Evolutionary conservation across 78 protist genomes (phyloP).

Genomic region (Dictyostelium capitatum): DNA sequence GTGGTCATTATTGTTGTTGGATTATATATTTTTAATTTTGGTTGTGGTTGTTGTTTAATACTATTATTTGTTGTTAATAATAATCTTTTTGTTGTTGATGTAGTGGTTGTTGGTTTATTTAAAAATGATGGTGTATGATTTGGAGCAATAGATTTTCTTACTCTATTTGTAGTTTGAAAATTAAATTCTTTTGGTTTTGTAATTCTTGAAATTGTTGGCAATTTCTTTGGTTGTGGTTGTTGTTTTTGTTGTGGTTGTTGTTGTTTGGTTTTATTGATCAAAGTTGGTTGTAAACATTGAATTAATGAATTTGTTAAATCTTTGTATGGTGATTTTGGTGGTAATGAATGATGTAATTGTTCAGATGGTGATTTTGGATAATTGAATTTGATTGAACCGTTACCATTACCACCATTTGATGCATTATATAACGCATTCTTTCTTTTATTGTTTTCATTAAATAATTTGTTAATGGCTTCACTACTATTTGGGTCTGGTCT

Average conservation of each 20-base stretch:
- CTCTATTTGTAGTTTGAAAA: conserved; percentile 8
- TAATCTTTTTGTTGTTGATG: too few species aligned
- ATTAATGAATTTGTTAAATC: neutral
- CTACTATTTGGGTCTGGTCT: neutral
- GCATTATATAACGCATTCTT: neutral
- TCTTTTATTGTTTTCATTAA: neutral
- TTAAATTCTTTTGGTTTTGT: conserved; percentile 12
- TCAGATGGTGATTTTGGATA: neutral
- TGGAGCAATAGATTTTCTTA: neutral
- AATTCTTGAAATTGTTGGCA: neutral
- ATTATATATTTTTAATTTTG: too few species aligned
- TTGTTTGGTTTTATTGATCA: neutral
- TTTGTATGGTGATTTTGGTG: neutral
- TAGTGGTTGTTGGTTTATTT: too few species aligned
- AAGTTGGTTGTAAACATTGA: neutral
- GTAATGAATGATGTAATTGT: neutral
- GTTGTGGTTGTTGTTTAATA: too few species aligned
- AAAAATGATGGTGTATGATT: too few species aligned
- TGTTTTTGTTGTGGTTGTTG: neutral
- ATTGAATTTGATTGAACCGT: neutral
- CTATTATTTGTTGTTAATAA: too few species aligned
- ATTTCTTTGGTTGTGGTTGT: neutral
- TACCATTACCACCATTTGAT: neutral
- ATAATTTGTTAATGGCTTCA: neutral
- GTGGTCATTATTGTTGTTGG: too few species aligned